Conservation (phyloP, 495 filamentous ascomycete genomes). For the Peziza echinospora region DNA sequence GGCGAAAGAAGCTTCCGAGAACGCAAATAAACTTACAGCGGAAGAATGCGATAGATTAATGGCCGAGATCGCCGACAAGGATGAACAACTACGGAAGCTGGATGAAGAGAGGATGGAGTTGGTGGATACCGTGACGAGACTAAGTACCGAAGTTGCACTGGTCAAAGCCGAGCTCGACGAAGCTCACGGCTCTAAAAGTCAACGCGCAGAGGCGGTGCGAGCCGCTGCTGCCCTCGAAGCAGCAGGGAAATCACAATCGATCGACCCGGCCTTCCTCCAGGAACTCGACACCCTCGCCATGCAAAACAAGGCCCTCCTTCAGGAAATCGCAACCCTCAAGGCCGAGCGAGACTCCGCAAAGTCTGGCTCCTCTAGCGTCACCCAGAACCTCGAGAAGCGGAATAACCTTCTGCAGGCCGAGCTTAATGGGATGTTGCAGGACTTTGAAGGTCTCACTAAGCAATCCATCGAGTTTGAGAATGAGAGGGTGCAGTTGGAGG, state of each 20-base stretch:
- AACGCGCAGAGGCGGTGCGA: conserved; percentile 57
- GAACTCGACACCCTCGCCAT: conserved; percentile 44
- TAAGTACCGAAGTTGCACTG: conserved; percentile 80
- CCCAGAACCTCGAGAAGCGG: conserved; percentile 30
- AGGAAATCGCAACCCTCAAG: conserved; percentile 35
- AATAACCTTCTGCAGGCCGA: conserved; percentile 50
- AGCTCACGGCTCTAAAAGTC: conserved; percentile 58
- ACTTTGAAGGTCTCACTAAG: conserved; percentile 73
- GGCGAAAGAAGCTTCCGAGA: conserved; percentile 6
- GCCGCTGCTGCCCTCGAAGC: conserved; percentile 20
- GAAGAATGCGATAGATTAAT: conserved; percentile 8
- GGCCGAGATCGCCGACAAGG: conserved; percentile 21
- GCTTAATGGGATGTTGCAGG: conserved; percentile 56
- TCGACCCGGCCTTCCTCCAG: conserved; percentile 38
- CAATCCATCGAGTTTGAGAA: conserved; percentile 71
- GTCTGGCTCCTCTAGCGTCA: too few species aligned
- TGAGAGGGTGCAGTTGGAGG: conserved; percentile 57
- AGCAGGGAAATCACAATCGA: conserved; percentile 12
- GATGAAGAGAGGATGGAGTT: conserved; percentile 49
- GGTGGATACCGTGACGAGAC: conserved; percentile 60
- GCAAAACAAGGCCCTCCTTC: conserved; percentile 35
- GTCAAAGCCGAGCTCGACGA: conserved; percentile 86
- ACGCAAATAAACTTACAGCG: conserved; percentile 2
- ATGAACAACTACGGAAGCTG: conserved; percentile 27
- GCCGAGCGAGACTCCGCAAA: conserved; percentile 23